Evolutionary conservation across 352 stramenopile genomes (phyloP).

Genomic region (Globisporangium paroecandrum): DNA sequence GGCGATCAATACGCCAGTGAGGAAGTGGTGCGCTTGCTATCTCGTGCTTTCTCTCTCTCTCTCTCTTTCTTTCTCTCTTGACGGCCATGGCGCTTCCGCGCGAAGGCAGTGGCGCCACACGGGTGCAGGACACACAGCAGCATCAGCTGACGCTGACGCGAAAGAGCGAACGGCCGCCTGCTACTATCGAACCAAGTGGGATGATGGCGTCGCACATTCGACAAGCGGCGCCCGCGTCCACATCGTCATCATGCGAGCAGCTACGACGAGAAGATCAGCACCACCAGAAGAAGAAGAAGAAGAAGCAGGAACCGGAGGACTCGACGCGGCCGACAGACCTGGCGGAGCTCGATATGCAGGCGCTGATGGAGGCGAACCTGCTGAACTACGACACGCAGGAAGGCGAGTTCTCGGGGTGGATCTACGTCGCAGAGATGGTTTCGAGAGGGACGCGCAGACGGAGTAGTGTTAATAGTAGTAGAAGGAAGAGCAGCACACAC

Average conservation of each 20-base stretch:
- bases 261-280: neutral
- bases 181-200: neutral
- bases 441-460: neutral
- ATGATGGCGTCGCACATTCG: neutral
- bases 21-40: neutral
- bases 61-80: neutral
- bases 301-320: neutral
- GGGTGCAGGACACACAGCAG: neutral
- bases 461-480: neutral
- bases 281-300: neutral
- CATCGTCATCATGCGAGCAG: neutral
- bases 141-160: neutral
- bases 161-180: neutral
- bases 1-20: neutral
- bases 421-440: slow-evolving; percentile 27
- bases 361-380: slow-evolving; percentile 14
- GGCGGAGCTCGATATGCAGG: slow-evolving; percentile 27
- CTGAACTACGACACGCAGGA: slow-evolving; percentile 23
- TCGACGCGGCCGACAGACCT: slow-evolving; percentile 29
- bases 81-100: neutral
- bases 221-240: neutral
- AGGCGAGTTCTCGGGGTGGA: slow-evolving; percentile 33
- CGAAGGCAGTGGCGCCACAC: neutral
- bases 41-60: neutral
- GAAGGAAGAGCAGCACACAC: neutral